Evolutionary conservation across 768 basidiomycete genomes (phyloP), one percentile per base, ranked within the genome.

Genomic region (Suillus sp.): DNA sequence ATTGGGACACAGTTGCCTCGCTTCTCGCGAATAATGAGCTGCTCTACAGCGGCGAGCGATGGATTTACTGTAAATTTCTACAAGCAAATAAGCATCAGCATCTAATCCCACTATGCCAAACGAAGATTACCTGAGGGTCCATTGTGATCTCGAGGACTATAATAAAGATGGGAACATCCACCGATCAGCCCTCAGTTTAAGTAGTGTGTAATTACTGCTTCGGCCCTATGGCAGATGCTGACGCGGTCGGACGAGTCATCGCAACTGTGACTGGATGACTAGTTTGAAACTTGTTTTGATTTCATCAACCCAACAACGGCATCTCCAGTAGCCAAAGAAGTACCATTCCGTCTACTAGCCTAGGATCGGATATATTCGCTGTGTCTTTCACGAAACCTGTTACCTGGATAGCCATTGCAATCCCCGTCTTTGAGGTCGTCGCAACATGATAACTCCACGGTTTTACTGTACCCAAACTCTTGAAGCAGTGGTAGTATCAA

Each of bases 1-100:
- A 99, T 85, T 25, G 96, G 96, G 40, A 98, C 86, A 71, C 93
- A 93, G 73, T 99, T 99, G 73, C 95, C 95, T 62, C 79, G 83
- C 75, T 93, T 92, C 74, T 94, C 90, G 50, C 86, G 82, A 59
- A 91, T 79, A 62, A 96, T 87, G 64, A 95, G 83, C 66, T 84
- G 83, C 75, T 93, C 90, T 58, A 95, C 84, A 30, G 81, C 81
- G n/a, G 86, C 82, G 38, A 95, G 82, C 22, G 93, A 80, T 9
- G 94, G 94, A 64, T 79, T 80, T 20, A 89, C 86, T 25, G 84
- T 82, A 45, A 93, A 77, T 74, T 83, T 89, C 91, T 92, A 62
- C 47, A 66, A 48, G 34, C 60, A 57, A 61, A 32, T 27, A 38
- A 48, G 6, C 37, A 38, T 30, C 6, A 60, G 38, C 30, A 37